A percentile compares a stretch with the other conserved stretches of the same genome.
Evolutionary conservation across 148 eudicot genomes (phyloP).

Genomic region (Arbutus unedo): DNA sequence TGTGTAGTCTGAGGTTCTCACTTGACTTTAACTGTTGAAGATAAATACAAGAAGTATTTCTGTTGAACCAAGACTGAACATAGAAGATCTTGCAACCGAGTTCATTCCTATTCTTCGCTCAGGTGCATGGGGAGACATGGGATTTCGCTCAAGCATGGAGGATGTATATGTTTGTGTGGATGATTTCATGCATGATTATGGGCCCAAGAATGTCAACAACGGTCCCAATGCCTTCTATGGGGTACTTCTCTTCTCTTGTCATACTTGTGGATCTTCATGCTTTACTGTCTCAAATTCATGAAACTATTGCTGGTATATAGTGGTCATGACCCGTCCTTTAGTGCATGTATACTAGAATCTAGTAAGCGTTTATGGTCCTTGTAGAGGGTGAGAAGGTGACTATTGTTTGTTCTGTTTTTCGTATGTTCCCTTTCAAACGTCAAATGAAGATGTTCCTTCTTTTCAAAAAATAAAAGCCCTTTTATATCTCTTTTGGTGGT

Average conservation of each 20-base stretch:
- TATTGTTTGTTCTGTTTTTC: neutral
- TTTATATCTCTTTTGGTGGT: neutral
- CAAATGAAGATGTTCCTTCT: neutral
- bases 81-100: slow-evolving; percentile 29
- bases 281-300: neutral
- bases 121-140: slow-evolving; percentile 89
- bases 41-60: slow-evolving; percentile 34
- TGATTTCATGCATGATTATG: slow-evolving; percentile 52
- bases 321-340: neutral
- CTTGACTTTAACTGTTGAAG: slow-evolving; percentile 50
- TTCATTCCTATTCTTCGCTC: slow-evolving; percentile 74
- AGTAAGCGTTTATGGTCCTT: neutral
- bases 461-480: neutral
- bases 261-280: neutral
- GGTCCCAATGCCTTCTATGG: slow-evolving; percentile 82
- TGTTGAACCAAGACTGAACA: slow-evolving; percentile 38
- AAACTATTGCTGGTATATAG: neutral
- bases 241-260: slow-evolving; percentile 36
- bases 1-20: slow-evolving; percentile 13
- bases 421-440: neutral
- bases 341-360: neutral
- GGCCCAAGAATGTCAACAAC: slow-evolving; percentile 34
- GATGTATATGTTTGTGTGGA: slow-evolving; percentile 85
- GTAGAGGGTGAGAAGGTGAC: neutral
- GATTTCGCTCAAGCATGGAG: slow-evolving; percentile 83